Percentiles rank a stretch among this genome's conserved stretches.
phyloP scores from a whole-genome alignment of 495 filamentous ascomycete genomes.

The Mycothermus thermophilus region DNA sequence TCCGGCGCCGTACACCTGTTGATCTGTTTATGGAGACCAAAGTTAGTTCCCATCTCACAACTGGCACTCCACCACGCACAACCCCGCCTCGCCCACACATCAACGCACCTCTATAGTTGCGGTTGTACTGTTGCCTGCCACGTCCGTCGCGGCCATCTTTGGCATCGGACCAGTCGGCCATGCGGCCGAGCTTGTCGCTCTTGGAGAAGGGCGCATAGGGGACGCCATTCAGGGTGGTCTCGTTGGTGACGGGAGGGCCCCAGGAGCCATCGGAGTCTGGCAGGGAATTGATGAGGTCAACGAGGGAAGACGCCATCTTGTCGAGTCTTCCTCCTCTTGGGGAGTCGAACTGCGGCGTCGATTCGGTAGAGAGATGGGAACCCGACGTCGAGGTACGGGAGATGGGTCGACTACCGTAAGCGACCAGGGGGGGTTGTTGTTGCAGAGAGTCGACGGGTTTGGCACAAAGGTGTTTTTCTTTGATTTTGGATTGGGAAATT shows the following conservation, averaged over 20 bases:
- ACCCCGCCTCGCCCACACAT: not conserved
- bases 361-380: not conserved
- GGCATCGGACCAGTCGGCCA: constrained; percentile 98
- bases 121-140: constrained; percentile 72
- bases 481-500: constrained; percentile 3
- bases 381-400: not conserved
- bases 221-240: constrained; percentile 83
- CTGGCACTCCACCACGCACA: not conserved
- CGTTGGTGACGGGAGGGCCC: constrained; percentile 68
- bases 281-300: constrained; percentile 43
- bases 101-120: constrained; percentile 72
- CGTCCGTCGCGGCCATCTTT: constrained; percentile 69
- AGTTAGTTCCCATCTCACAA: not conserved
- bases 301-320: constrained; percentile 26
- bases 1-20: constrained; percentile 92
- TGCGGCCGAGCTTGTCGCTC: constrained; percentile 94
- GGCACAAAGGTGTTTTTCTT: not conserved
- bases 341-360: no score
- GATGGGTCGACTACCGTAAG: not conserved
- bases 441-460: no score
- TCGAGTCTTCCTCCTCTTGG: not conserved
- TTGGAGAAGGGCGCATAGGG: constrained; percentile 97
- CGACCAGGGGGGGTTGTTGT: no score
- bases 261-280: constrained; percentile 54
- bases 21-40: constrained; percentile 52